Percentiles rank a stretch among this genome's conserved stretches.
phyloP scores from a whole-genome alignment of 768 basidiomycete genomes.

The Solioccasus polychromus region DNA sequence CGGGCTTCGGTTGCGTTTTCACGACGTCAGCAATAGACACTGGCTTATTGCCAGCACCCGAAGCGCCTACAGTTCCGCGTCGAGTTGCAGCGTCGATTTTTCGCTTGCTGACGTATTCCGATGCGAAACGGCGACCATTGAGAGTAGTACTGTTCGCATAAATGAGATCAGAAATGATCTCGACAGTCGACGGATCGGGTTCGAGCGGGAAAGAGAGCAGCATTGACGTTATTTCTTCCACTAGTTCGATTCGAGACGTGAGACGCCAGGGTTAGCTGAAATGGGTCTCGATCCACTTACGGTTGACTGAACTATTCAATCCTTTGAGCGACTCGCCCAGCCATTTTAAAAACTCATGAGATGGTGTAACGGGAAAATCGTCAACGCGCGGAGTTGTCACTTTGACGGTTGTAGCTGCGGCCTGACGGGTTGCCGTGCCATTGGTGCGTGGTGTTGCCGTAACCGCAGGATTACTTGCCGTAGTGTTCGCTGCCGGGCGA shows the following conservation, averaged over 20 bases:
- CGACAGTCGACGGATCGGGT: conserved; percentile 73
- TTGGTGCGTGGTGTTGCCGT: conserved; percentile 37
- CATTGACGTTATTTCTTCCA: conserved; percentile 97
- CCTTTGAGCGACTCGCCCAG: conserved; percentile 81
- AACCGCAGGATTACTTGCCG: conserved; percentile 26
- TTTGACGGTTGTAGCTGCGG: conserved; percentile 34
- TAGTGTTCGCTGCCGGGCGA: conserved; percentile 34
- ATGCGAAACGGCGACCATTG: conserved; percentile 91
- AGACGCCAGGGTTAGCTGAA: conserved; percentile 11
- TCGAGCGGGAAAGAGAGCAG: conserved; percentile 92
- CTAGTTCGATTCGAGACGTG: conserved; percentile 40
- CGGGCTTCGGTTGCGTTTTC: conserved; percentile 77
- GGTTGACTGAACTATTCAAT: conserved; percentile 51
- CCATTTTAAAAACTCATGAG: conserved; percentile 93
- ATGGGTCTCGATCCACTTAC: conserved; percentile 34
- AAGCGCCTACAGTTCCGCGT: conserved; percentile 43
- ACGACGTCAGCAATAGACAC: conserved; percentile 88
- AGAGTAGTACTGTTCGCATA: conserved; percentile 94
- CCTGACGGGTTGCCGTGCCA: conserved; percentile 37
- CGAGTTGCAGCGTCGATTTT: conserved; percentile 72
- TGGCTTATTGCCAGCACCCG: conserved; percentile 41
- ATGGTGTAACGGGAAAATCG: conserved; percentile 65
- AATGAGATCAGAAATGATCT: conserved; percentile 93
- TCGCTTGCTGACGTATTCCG: conserved; percentile 84
- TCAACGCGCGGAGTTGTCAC: conserved; percentile 44